Base-by-base conservation (phyloP, 441 rosid genomes). In the Eruca vesicaria region DNA sequence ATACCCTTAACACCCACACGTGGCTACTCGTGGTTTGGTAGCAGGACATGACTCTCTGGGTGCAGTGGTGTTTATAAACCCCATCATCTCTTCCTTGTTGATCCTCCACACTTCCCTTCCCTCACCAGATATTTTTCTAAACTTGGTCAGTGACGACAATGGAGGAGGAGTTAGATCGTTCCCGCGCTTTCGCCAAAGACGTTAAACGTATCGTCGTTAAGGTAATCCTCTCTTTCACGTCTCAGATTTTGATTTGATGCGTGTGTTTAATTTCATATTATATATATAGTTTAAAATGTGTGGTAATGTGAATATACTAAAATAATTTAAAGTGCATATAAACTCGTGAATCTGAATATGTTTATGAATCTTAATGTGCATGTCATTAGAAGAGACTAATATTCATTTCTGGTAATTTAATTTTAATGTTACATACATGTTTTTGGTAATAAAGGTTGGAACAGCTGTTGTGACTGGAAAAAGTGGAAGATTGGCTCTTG, bases 401-500 rank as follows among this genome's bases (percentile, higher is more conserved):
- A 60, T 66, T 45, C 3, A 21, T 36, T 41, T 53, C 2, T 20
- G 31, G 10, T 48, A 5, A 73, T 18, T 79, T 62, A 56, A 63
- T 0, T 3, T 57, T 68, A 33, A 4, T 63, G 32, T 75, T 70
- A 35, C 7, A 63, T 60, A 63, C 16, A 63, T 5, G 0, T 33
- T 29, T 73, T 29, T 58, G 31, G 12, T 52, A 53, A 53, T 20
- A 20, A 53, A 96, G 99, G 98, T 96, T 76, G 99, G 99, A 73
- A 96, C 99, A 7, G 98, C 99, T 12, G 98, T 96, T 38, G 99
- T 94, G 23, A 96, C 98, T 31, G 86, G 98, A 69, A 68, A 75
- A 71, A 98, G 95, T 86, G 98, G 98, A 61, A 88, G 99, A 82
- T 78, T 96, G 74, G 98, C 96, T 14, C 96, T 93, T 35, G 98